These are phyloP conservation scores for Cyclanthera cordifolia DNA, from an alignment of 306 rosid genomes.

Conservation along the genomic window DNA sequence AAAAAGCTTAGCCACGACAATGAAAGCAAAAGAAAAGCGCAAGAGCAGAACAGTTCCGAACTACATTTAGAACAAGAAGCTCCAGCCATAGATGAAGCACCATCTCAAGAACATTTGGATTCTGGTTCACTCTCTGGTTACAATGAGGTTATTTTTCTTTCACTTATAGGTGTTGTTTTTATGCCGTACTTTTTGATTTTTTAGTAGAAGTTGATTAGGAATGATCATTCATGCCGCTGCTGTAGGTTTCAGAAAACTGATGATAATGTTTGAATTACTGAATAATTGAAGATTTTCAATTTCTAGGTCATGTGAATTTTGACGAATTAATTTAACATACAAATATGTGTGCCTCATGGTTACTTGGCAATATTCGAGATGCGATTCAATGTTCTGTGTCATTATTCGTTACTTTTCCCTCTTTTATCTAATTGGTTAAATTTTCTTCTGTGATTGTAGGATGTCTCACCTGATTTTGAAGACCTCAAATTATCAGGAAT, in stretches of 20 bases:
- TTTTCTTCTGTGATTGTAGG: slow-evolving; percentile 19
- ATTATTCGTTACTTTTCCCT: background rate
- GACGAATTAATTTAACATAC: background rate
- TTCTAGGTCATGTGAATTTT: background rate
- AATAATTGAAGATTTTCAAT: background rate
- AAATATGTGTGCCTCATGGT: background rate
- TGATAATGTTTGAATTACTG: background rate
- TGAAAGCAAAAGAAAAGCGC: background rate
- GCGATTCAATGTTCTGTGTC: background rate
- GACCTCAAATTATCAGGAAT: slow-evolving; percentile 19
- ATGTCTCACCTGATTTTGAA: slow-evolving; percentile 19
- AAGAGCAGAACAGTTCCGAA: background rate
- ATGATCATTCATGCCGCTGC: background rate
- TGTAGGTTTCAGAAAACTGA: background rate
- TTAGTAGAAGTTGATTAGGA: background rate
- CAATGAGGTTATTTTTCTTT: slow-evolving; percentile 12
- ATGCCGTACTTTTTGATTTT: background rate
- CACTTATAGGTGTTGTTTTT: slow-evolving; percentile 8
- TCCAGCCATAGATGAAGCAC: background rate
- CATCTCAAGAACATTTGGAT: background rate
- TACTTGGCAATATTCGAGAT: background rate
- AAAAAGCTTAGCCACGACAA: background rate
- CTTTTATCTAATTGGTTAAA: background rate
- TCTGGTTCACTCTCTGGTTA: background rate
- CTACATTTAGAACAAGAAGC: background rate